Base-by-base conservation (phyloP, 2,329 filamentous ascomycete genomes). In the Colletotrichum higginsianum region DNA sequence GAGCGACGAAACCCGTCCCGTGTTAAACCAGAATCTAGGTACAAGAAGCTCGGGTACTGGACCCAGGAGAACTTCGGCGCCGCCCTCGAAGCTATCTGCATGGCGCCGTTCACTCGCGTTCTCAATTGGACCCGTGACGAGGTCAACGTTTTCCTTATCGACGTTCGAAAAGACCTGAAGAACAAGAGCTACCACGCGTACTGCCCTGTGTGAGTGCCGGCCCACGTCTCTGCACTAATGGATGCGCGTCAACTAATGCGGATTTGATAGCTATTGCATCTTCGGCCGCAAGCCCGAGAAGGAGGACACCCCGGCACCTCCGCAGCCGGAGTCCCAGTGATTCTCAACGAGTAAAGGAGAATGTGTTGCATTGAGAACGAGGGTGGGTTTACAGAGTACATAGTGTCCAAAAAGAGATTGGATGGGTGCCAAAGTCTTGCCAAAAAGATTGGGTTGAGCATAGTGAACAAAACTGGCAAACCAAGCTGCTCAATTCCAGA, bases 121-220 rank as follows among this genome's bases (percentile, higher is more conserved):
- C 73, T 81, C 9, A 75, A 75, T 0, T 83, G 82, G 82, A 76
- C 74, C 7, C 68, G 75, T 1, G 71, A 78, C 7, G 77, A 83
- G 72, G 77, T 82, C 7, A 75, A 80, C 38, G 63, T 79, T 2
- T 82, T 82, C 42, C 74, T 83, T 44, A 75, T 78, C 21, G 75
- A 76, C 18, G 80, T 82, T 13, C 77, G 79, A 50, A 79, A 77
- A 50, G 79, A 80, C 52, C 56, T 82, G 73, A 77, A 75, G 73
- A 79, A 82, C 66, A 77, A 70, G 46, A 66, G 66, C 0, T 78
- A 82, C 6, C 83, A 84, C 58, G 77, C 77, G 0, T 84, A 80
- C 73, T 82, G 80, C 76, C 79, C 80, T 13, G 77, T 83, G 79
- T 83, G 72, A 79, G 81, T 61, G 0, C 16, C n/a, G 8, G 5